Evolutionary conservation across 2,329 filamentous ascomycete genomes (phyloP).

Genomic region (Fusarium verticillioides): DNA sequence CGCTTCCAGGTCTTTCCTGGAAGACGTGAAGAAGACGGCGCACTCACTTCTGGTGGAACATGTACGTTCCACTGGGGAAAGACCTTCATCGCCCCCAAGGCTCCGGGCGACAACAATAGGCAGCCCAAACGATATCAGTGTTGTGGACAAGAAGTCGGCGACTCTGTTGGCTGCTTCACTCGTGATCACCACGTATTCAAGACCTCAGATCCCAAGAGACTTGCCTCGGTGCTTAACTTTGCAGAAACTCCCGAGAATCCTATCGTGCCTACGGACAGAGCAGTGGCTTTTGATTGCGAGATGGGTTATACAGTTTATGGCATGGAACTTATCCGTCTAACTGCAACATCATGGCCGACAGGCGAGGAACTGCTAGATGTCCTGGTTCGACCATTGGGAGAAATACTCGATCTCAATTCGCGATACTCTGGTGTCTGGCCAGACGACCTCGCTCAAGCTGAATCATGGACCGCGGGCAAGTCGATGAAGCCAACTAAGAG

Average conservation of each 20-base stretch:
- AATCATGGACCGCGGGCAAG: constrained; percentile 58
- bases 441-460: constrained; percentile 78
- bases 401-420: constrained; percentile 90
- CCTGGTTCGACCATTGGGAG: constrained; percentile 84
- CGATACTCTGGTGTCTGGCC: constrained; percentile 88
- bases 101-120: constrained; percentile 66
- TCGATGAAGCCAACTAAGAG: constrained; percentile 42
- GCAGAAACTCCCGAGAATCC: constrained; percentile 77
- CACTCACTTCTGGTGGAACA: constrained; percentile 78
- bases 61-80: constrained; percentile 88
- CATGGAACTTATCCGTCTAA: constrained; percentile 89
- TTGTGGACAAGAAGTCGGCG: constrained; percentile 79
- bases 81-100: constrained; percentile 66
- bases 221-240: constrained; percentile 85
- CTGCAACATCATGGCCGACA: constrained; percentile 86
- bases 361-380: constrained; percentile 82
- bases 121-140: constrained; percentile 77
- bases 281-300: constrained; percentile 92
- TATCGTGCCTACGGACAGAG: constrained; percentile 62
- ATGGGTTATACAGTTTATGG: constrained; percentile 96
- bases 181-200: constrained; percentile 87
- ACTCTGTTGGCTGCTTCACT: constrained; percentile 78
- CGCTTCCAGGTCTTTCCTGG: constrained; percentile 95
- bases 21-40: constrained; percentile 78
- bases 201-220: constrained; percentile 76